Base-by-base conservation (phyloP, 2,329 filamentous ascomycete genomes). In the Aureobasidium sp. region DNA sequence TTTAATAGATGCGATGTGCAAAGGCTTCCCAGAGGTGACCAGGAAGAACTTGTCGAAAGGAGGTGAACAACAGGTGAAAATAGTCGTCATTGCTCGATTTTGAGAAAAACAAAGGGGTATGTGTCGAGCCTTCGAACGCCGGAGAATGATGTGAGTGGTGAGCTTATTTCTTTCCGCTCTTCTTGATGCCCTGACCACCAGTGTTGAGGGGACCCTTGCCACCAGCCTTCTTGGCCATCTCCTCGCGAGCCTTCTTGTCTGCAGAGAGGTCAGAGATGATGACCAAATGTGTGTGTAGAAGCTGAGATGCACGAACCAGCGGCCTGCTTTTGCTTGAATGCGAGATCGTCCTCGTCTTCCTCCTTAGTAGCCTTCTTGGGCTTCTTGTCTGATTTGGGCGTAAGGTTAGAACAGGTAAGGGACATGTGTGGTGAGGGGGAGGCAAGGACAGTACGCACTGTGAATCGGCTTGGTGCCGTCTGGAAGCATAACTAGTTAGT, bases 121-220 rank as follows among this genome's bases (percentile, higher is more conserved):
- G 54, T 58, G 39, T 47, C 42, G 53, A 47, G 54, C 54, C 54
- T 58, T 48, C n/a, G 9, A 59, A 59, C 44, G 57, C 45, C 57
- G 15, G 32, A 45, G 36, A 45, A 36, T 15, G 47, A 53, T 45
- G 45, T 7, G 30, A 37, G 29, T 41, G 39, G 21, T 5, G 34
- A 32, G 37, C 13, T 67, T 83, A 96, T 87, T 97, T 96, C 89
- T 97, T 96, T 77, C 91, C 92, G 65, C 89, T 94, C 85, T 96
- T 97, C 87, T 97, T 97, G 81, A 97, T 96, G 65, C 91, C 91
- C 78, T 95, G 90, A 53, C 82, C 76, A 37, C 91, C 91, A 36
- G 86, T 88, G 78, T 91, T 92, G 73, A 97, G 74, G 41, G 93
- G 92, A 3, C 93, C 93, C 79, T 95, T 96, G 76, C 89, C 89